Evolutionary conservation across 1,284 basidiomycete genomes (phyloP).

Genomic region (Leccinum fallax): DNA sequence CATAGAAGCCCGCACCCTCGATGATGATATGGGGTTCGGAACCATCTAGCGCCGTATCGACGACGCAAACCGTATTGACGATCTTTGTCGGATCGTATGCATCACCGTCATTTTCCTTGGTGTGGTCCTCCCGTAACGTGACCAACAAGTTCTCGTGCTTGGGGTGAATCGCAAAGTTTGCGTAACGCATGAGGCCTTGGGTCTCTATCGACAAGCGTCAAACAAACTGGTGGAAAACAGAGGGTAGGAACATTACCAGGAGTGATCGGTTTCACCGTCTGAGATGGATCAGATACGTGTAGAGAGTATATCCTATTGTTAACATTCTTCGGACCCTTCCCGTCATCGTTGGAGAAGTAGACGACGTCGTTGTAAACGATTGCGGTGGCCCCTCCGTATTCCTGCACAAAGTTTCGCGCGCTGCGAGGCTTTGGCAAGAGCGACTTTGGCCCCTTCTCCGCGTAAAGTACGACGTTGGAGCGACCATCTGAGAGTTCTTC

Average conservation of each 20-base stretch:
- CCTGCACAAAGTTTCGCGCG: slow-evolving; percentile 38
- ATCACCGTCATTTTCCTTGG: slow-evolving; percentile 13
- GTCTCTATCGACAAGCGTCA: slow-evolving; percentile 9
- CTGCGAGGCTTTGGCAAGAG: slow-evolving; percentile 35
- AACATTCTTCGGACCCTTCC: slow-evolving; percentile 2
- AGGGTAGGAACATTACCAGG: slow-evolving; percentile 12
- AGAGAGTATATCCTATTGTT: slow-evolving; percentile 15
- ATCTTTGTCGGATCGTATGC: too few relatives aligned
- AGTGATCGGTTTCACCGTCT: slow-evolving; percentile 5
- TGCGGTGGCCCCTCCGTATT: slow-evolving; percentile 41
- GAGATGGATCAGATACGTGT: background rate
- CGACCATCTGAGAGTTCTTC: slow-evolving; percentile 39
- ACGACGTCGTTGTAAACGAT: slow-evolving; percentile 26
- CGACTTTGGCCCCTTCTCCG: slow-evolving; percentile 10
- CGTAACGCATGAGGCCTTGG: slow-evolving; percentile 51
- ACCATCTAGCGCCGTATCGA: background rate
- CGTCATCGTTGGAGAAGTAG: slow-evolving; percentile 36
- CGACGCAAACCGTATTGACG: background rate
- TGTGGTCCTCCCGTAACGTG: slow-evolving; percentile 56
- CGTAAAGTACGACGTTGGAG: slow-evolving; percentile 16
- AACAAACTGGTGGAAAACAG: background rate
- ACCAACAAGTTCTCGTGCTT: slow-evolving; percentile 20
- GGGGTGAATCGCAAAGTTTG: slow-evolving; percentile 32
- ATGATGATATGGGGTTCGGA: slow-evolving; percentile 16
- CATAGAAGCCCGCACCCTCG: slow-evolving; percentile 55